Evolutionary conservation across 2,329 filamentous ascomycete species (phyloP).

Genomic region (Fusarium neocosmosporiellum): DNA sequence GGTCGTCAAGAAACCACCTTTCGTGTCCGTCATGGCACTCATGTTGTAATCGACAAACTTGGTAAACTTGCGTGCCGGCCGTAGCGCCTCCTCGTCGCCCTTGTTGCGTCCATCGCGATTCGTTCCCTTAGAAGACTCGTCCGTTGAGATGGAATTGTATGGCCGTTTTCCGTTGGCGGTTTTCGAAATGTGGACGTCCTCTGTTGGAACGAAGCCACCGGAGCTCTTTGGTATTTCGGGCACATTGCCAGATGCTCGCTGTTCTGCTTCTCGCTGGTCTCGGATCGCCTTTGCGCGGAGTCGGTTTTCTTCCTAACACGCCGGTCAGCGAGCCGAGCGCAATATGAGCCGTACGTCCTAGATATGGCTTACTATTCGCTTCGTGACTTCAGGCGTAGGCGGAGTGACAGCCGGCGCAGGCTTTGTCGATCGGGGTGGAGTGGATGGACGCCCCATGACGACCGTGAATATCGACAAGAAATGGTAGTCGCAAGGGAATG

Average conservation of each 20-base stretch:
- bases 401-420: slow-evolving; percentile 54
- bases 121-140: slow-evolving; percentile 61
- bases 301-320: slow-evolving; percentile 81
- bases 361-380: slow-evolving; percentile 61
- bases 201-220: slow-evolving; percentile 78
- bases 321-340: not conserved
- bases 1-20: slow-evolving; percentile 91
- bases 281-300: slow-evolving; percentile 89
- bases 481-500: not conserved
- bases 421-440: slow-evolving; percentile 54
- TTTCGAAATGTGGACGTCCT: slow-evolving; percentile 67
- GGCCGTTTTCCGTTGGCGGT: slow-evolving; percentile 72
- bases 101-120: slow-evolving; percentile 75
- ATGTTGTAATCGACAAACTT: slow-evolving; percentile 99
- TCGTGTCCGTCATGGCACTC: slow-evolving; percentile 97
- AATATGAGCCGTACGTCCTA: fast-evolving
- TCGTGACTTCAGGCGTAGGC: slow-evolving; percentile 65
- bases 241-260: slow-evolving; percentile 57
- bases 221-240: slow-evolving; percentile 61
- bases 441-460: slow-evolving; percentile 60
- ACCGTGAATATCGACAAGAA: not conserved
- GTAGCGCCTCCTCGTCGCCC: slow-evolving; percentile 65
- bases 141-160: slow-evolving; percentile 69
- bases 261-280: slow-evolving; percentile 75
- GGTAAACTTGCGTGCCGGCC: slow-evolving; percentile 86